Evolutionary conservation across 345 rosid species (phyloP), one percentile per base, ranked within the genome.

Genomic region (Schrenkiella parvula): DNA sequence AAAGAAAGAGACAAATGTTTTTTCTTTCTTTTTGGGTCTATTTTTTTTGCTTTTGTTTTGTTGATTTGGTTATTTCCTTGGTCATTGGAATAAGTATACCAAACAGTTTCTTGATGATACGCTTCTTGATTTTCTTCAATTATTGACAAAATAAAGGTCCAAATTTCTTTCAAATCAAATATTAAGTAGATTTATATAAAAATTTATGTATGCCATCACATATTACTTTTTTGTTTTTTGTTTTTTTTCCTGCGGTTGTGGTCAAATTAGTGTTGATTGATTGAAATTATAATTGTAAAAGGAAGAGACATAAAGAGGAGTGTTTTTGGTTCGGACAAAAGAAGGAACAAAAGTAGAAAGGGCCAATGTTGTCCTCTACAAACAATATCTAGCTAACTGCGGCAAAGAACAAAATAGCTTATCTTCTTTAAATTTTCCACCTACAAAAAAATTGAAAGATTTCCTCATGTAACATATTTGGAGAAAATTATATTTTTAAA

Each of bases 331-430:
- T 32, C 29, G 48, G 78, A 59, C 68, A 74, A 74, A 74, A 74
- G 29, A 74, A 66, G 68, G 68, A 74, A 74, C 78, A 74, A 74
- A 74, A 66, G 66, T 74, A 66, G 78, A 66, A 74, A 58, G 78
- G 39, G 68, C 62, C 78, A 74, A 74, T 74, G 78, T 58, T 74
- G 73, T 74, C 68, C 29, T 58, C 55, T 74, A 21, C 73, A 74
- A 48, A 66, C 68, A 74, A 74, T 58, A 48, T 58, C 35, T 74
- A 73, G 72, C 78, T 65, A 37, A 37, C 60, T 57, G 59, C 53
- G 56, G 26, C 60, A 56, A 57, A 66, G 19, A 65, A 65, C 59
- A 66, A 73, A 73, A 46, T 56, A 65, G 52, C 52, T 73, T 66
- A 65, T 65, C 66, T 46, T 46, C 50, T 55, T 65, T 9, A 18